Base-by-base conservation (phyloP, 352 stramenopile genomes). In the Pythium dissotocum region DNA sequence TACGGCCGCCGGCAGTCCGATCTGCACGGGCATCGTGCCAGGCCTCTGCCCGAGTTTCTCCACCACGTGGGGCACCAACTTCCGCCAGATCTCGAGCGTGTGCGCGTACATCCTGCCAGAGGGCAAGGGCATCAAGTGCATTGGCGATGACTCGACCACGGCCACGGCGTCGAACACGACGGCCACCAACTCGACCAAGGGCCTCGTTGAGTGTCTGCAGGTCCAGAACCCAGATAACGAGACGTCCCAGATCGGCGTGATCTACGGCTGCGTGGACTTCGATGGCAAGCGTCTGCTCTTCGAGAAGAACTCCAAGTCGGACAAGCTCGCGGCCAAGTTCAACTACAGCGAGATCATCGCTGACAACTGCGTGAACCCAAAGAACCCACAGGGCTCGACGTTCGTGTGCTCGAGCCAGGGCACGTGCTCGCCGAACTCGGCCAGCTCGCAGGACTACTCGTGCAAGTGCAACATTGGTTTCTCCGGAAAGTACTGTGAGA, bases 261-360 rank as follows among this genome's bases (percentile, higher is more conserved):
- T 93, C 71, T 93, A 88, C 71, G 83, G 83, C n/a, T 93, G 85
- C 64, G 80, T 93, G 14, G 85, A 93, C 76, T 90, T 85, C 52
- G 82, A 93, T 65, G 79, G 77, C 49, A 64, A 64, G 4, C 82
- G 83, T 59, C 66, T 91, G 35, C 71, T 93, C 6, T 90, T 87
- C 52, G 73, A 87, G 24, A 35, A 77, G 56, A 62, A 69, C 26
- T 80, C 74, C 28, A 77, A 88, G 63, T 82, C 84, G 61, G 77
- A 71, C 65, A 79, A 76, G 65, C 61, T 90, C 55, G 77, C 80
- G 55, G 57, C 58, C 36, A 58, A 78, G 61, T 77, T 93, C 70
- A 88, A 93, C 74, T 90, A 86, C 74, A 77, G 75, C 53, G 71
- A 38, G 9, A 70, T 89, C 21, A 82, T 91, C 55, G 70, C 74